Conservation (phyloP, 1,139 yeast genomes). For the Taphrina deformans region DNA sequence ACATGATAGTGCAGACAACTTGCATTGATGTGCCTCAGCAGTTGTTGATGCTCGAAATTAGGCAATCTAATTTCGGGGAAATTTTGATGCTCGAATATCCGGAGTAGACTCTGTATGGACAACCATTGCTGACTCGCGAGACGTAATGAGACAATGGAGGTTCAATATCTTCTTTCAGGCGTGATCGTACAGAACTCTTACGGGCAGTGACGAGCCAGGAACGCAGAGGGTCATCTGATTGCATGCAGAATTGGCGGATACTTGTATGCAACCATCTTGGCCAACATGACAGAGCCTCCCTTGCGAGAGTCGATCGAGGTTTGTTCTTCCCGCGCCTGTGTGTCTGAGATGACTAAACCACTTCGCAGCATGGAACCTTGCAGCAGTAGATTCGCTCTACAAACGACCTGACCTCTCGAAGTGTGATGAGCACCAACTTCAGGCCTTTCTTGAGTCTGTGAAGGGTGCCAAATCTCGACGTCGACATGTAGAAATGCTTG, state of each 20-base stretch:
- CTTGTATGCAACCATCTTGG: neutral
- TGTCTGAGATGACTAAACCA: no score
- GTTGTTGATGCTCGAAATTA: no score
- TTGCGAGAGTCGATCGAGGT: neutral
- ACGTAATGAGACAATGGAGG: no score
- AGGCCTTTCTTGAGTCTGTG: neutral
- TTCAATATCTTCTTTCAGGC: no score
- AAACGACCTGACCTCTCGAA: slow-evolving; percentile 5
- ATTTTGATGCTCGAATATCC: no score
- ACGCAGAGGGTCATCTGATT: neutral
- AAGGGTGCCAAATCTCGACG: slow-evolving; percentile 1
- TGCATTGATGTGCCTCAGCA: no score
- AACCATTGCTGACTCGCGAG: no score
- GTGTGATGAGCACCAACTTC: neutral
- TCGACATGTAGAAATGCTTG: neutral
- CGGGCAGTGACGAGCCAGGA: no score
- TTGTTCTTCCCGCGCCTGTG: neutral
- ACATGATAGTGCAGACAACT: no score
- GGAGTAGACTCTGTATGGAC: no score
- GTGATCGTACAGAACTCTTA: no score
- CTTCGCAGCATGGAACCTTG: neutral
- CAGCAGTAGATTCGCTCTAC: neutral
- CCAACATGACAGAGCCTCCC: neutral
- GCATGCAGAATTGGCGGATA: slow-evolving; percentile 1
- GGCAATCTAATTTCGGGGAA: no score